Evolutionary conservation across 345 rosid species (phyloP).

Genomic region (Brassica incana): DNA sequence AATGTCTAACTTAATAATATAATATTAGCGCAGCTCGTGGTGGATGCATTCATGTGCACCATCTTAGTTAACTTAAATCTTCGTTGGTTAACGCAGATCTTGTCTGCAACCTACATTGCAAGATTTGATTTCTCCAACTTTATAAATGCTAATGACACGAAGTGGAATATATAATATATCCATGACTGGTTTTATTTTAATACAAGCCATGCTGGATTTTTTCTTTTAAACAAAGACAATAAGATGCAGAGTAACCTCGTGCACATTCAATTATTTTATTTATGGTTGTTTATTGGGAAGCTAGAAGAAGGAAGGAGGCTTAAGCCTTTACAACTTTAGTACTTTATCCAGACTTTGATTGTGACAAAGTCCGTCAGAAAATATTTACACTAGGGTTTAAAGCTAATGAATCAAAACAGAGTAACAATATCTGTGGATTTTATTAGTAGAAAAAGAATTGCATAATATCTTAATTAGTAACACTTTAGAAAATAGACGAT

Average conservation of each 20-base stretch:
- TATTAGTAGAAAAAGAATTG: neutral
- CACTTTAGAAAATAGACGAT: neutral
- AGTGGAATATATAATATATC: neutral
- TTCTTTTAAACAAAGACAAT: neutral
- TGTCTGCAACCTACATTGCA: conserved; percentile 24
- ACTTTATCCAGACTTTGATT: neutral
- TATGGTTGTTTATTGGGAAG: neutral
- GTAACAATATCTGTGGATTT: neutral
- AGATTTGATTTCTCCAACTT: neutral
- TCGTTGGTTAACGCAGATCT: conserved; percentile 4
- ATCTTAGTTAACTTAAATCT: neutral
- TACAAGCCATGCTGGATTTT: neutral
- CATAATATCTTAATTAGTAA: neutral
- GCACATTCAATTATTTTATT: neutral
- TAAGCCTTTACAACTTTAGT: neutral
- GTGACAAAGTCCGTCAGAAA: neutral
- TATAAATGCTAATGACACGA: neutral
- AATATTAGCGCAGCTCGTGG: conserved; percentile 1
- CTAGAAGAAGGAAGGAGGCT: neutral
- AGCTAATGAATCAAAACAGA: neutral
- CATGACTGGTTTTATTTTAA: neutral
- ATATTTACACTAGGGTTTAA: neutral
- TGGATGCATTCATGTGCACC: conserved; percentile 20
- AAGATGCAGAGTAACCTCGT: neutral
- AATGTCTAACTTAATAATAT: neutral